A percentile compares a stretch with the other conserved stretches of the same genome.
Evolutionary conservation across 164 flowering plant species (phyloP).

Genomic region (Santalum album): DNA sequence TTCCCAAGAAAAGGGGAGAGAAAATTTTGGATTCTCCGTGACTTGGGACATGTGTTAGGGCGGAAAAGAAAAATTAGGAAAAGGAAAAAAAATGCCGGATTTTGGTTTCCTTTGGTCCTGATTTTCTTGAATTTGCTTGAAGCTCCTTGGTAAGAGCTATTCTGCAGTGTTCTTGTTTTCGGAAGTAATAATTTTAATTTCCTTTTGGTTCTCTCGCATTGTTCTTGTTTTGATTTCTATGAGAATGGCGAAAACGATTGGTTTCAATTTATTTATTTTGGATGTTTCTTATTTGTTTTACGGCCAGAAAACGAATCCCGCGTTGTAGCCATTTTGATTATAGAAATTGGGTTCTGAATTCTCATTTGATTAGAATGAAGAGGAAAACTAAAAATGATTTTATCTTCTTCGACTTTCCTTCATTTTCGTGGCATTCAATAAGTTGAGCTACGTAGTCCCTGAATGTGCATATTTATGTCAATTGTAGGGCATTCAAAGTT

Average conservation of each 20-base stretch:
- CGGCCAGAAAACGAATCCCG: no score
- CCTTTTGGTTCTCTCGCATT: neutral
- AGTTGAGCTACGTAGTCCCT: neutral
- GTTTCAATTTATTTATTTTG: no score
- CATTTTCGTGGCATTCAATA: neutral
- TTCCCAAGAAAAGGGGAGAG: slow-evolving; percentile 8
- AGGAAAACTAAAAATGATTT: no score
- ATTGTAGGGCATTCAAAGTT: neutral
- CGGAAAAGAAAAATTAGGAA: neutral
- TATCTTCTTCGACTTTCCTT: no score
- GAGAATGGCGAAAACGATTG: no score
- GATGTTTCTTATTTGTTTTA: no score
- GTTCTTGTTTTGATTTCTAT: no score
- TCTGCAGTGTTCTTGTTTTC: neutral
- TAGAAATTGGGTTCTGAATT: no score
- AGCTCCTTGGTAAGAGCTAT: neutral
- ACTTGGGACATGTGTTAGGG: slow-evolving; percentile 6
- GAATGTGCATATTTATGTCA: neutral
- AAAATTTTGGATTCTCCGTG: slow-evolving; percentile 5
- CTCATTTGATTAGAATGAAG: no score
- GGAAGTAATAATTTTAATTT: neutral
- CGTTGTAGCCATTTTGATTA: no score
- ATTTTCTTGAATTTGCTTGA: neutral
- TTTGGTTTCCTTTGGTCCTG: neutral
- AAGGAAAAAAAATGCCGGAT: neutral